phyloP scores from a whole-genome alignment of 2,329 filamentous ascomycete species.

The Aspergillus quadrilineatus region DNA sequence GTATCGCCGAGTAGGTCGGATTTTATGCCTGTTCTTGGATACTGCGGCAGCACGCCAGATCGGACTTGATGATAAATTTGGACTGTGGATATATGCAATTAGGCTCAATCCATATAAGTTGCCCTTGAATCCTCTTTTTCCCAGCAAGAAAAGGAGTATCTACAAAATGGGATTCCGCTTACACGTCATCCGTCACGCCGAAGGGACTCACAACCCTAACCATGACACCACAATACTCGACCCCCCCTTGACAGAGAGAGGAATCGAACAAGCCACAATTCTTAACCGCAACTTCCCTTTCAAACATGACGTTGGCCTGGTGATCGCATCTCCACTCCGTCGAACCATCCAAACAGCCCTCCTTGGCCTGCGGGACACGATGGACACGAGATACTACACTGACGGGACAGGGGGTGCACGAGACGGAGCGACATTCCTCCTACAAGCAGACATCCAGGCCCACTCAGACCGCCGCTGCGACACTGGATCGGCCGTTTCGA shows the following conservation, averaged over 20 bases:
- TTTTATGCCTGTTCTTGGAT: too few relatives aligned
- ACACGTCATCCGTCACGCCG: slow-evolving; percentile 20
- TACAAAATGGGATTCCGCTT: too few relatives aligned
- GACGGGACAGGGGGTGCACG: background rate
- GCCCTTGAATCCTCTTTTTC: too few relatives aligned
- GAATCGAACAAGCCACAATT: slow-evolving; percentile 14
- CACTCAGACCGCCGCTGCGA: too few relatives aligned
- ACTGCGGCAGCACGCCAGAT: too few relatives aligned
- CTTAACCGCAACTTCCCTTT: slow-evolving; percentile 12
- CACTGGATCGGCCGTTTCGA: too few relatives aligned
- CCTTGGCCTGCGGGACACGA: slow-evolving; percentile 13
- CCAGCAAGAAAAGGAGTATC: too few relatives aligned
- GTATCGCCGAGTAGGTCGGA: too few relatives aligned
- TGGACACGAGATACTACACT: slow-evolving; percentile 13
- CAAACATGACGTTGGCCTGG: slow-evolving; percentile 12
- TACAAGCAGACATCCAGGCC: too few relatives aligned
- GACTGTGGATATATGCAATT: too few relatives aligned
- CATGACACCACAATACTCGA: slow-evolving; percentile 19
- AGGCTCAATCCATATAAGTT: too few relatives aligned
- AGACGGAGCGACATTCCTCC: background rate
- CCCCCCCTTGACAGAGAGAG: slow-evolving; percentile 16
- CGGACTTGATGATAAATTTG: too few relatives aligned
- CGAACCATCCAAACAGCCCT: slow-evolving; percentile 19
- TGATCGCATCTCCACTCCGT: slow-evolving; percentile 18
- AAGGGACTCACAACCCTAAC: slow-evolving; percentile 18